Conservation (phyloP, 495 filamentous ascomycete genomes). For the Margaritispora aquatica region DNA sequence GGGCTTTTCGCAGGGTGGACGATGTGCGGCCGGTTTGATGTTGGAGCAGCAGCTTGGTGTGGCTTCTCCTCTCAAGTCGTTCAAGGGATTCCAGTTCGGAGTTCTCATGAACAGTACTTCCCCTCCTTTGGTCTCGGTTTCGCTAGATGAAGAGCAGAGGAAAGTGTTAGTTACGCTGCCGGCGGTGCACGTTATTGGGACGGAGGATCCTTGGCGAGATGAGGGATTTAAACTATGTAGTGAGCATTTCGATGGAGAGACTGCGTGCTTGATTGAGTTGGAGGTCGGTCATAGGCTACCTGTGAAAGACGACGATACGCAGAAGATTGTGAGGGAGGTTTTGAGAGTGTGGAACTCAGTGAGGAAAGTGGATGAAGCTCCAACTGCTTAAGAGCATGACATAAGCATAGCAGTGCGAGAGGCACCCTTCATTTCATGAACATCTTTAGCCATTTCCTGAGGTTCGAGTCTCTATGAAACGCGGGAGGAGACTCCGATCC, state of each 20-base stretch:
- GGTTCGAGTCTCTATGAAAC: too few species aligned
- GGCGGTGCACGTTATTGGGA: slow-evolving; percentile 27
- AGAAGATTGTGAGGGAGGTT: slow-evolving; percentile 26
- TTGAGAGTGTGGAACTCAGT: slow-evolving; percentile 18
- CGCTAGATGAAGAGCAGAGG: slow-evolving; percentile 7
- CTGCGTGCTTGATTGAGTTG: slow-evolving; percentile 20
- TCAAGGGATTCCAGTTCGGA: slow-evolving; percentile 14
- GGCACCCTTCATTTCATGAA: too few species aligned
- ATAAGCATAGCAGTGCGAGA: too few species aligned
- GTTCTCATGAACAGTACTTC: slow-evolving; percentile 8
- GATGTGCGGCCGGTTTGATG: slow-evolving; percentile 25
- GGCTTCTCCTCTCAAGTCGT: background rate
- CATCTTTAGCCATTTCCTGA: too few species aligned
- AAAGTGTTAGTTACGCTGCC: slow-evolving; percentile 21
- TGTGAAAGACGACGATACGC: slow-evolving; percentile 21
- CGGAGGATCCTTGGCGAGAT: slow-evolving; percentile 25
- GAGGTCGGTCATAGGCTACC: slow-evolving; percentile 28
- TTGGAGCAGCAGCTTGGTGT: slow-evolving; percentile 16
- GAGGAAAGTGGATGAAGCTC: background rate
- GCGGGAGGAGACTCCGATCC: too few species aligned
- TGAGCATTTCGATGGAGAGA: slow-evolving; percentile 22
- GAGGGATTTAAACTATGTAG: slow-evolving; percentile 20
- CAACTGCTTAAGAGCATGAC: background rate
- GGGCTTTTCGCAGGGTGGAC: slow-evolving; percentile 25
- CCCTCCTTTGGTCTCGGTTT: slow-evolving; percentile 12